A percentile compares a stretch with the other conserved stretches of the same genome.
Evolutionary conservation across 352 stramenopile genomes (phyloP).

Genomic region (Phytophthora lateralis): DNA sequence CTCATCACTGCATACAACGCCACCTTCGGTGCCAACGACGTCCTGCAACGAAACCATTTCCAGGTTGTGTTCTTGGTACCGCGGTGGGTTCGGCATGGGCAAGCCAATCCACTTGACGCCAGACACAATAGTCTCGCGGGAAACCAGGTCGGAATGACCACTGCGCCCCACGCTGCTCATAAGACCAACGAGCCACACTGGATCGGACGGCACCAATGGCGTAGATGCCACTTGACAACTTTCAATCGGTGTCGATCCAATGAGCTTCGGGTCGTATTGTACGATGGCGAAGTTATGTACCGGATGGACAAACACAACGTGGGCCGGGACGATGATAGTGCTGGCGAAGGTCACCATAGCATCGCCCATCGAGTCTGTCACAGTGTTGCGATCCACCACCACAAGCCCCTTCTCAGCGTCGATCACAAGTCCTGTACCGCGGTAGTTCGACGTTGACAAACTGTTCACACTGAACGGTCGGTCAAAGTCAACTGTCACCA

Average conservation of each 20-base stretch:
- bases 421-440: constrained; percentile 88
- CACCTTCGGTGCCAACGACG: constrained; percentile 81
- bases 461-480: constrained; percentile 88
- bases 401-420: constrained; percentile 88
- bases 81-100: constrained; percentile 79
- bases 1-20: constrained; percentile 72
- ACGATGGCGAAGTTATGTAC: constrained; percentile 94
- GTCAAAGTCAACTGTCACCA: constrained; percentile 88
- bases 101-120: constrained; percentile 87
- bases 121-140: constrained; percentile 84
- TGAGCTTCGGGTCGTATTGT: constrained; percentile 90
- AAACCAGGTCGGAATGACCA: constrained; percentile 84
- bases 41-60: constrained; percentile 89
- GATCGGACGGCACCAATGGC: constrained; percentile 68
- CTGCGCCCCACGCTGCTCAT: constrained; percentile 84
- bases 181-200: constrained; percentile 85
- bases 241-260: constrained; percentile 82
- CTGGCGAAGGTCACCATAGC: constrained; percentile 91
- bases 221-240: constrained; percentile 75
- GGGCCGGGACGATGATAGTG: constrained; percentile 87
- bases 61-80: constrained; percentile 89
- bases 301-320: constrained; percentile 92
- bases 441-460: constrained; percentile 86
- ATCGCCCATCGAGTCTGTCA: constrained; percentile 88
- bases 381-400: constrained; percentile 92